Conservation (phyloP, 2,329 filamentous ascomycete species). For the Pseudogymnoascus destructans region DNA sequence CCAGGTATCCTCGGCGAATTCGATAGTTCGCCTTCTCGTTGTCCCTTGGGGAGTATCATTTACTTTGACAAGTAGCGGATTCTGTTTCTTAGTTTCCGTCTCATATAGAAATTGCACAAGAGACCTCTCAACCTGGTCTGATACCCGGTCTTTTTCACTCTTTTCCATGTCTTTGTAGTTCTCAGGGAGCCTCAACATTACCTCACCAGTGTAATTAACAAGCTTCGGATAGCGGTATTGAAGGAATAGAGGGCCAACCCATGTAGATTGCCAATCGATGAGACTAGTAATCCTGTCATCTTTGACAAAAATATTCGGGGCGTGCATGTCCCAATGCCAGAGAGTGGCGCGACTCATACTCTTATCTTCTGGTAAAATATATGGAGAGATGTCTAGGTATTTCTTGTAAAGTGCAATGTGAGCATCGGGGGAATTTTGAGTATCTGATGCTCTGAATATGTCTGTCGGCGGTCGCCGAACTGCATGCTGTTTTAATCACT, state of each 20-base stretch:
- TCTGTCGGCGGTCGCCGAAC: conserved; percentile 18
- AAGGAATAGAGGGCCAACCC: conserved; percentile 28
- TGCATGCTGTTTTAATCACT: conserved; percentile 26
- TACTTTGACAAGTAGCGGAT: conserved; percentile 21
- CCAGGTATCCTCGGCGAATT: conserved; percentile 25
- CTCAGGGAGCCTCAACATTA: conserved; percentile 22
- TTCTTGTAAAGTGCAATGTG: conserved; percentile 27
- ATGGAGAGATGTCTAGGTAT: conserved; percentile 24
- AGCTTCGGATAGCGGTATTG: conserved; percentile 21
- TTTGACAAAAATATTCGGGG: conserved; percentile 30
- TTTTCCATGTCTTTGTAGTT: conserved; percentile 19
- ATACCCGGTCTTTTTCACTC: conserved; percentile 19
- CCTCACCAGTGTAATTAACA: conserved; percentile 23
- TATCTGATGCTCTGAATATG: conserved; percentile 18
- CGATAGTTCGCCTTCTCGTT: conserved; percentile 21
- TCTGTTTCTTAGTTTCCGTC: conserved; percentile 21
- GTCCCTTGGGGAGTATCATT: conserved; percentile 20
- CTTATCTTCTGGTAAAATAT: conserved; percentile 23
- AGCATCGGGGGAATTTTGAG: conserved; percentile 23
- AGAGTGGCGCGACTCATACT: conserved; percentile 23
- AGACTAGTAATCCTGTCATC: conserved; percentile 27
- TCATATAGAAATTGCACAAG: conserved; percentile 23
- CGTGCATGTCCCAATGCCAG: conserved; percentile 30
- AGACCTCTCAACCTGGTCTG: conserved; percentile 18
- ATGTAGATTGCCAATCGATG: conserved; percentile 44